Evolutionary conservation across 2,329 filamentous ascomycete genomes (phyloP).

Genomic region (Penicillium brasilianum): DNA sequence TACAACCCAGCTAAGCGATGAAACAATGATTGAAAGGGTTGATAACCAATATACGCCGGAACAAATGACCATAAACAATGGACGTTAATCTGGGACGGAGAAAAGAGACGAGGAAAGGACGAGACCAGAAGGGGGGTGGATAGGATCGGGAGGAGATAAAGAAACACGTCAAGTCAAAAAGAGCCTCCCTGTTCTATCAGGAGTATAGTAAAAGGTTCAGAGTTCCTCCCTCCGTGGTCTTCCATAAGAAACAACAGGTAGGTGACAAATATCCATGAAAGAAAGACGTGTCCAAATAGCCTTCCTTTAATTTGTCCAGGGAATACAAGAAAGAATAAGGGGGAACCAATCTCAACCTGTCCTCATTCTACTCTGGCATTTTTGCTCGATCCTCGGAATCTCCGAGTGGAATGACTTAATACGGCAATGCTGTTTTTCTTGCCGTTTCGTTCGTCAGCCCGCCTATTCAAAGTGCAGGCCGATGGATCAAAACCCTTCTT

Average conservation of each 20-base stretch:
- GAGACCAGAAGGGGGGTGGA: neutral
- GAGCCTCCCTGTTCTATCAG: conserved; percentile 28
- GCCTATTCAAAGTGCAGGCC: neutral
- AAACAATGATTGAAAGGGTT: conserved; percentile 22
- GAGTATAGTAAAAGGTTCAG: conserved; percentile 25
- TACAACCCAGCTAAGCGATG: conserved; percentile 33
- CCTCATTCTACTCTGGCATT: neutral
- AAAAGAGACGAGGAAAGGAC: neutral
- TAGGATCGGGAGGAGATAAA: neutral
- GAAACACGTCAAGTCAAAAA: neutral
- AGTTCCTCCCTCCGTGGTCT: conserved; percentile 11
- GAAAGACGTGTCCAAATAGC: conserved; percentile 1
- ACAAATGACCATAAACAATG: conserved; percentile 11
- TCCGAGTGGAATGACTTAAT: neutral
- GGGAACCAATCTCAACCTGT: neutral
- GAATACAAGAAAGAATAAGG: too few species aligned
- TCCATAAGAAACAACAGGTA: conserved; percentile 11
- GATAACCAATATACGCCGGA: conserved; percentile 24
- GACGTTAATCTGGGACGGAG: conserved; percentile 1
- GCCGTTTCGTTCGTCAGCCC: neutral
- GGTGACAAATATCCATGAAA: conserved; percentile 9
- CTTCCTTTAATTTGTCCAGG: neutral
- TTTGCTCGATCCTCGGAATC: neutral
- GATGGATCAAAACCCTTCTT: conserved; percentile 77
- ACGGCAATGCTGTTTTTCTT: neutral